Evolutionary conservation across 1,284 basidiomycete genomes (phyloP).

Genomic region (Ceratobasidium papillatum): DNA sequence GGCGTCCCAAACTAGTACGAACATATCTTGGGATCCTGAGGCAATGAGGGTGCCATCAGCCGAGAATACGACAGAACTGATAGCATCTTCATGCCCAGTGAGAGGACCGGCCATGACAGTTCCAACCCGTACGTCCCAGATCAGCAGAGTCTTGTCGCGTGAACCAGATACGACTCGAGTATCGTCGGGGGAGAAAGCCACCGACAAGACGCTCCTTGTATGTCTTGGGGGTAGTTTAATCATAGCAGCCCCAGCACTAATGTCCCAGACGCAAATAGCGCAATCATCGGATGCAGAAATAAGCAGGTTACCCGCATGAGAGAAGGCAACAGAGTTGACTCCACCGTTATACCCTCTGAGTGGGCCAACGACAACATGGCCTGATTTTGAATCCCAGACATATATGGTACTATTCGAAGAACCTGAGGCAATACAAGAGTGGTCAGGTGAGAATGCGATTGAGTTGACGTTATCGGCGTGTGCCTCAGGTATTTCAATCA

Average conservation of each 20-base stretch:
- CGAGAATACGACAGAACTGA: slow-evolving; percentile 22
- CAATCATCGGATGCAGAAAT: slow-evolving; percentile 21
- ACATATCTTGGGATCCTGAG: slow-evolving; percentile 10
- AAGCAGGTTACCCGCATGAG: slow-evolving; percentile 22
- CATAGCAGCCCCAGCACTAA: background rate
- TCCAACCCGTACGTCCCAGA: slow-evolving; percentile 1
- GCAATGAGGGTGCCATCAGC: slow-evolving; percentile 18
- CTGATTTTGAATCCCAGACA: background rate
- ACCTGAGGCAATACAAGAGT: background rate
- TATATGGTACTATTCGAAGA: slow-evolving; percentile 17
- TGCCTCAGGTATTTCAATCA: background rate
- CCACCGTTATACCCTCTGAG: background rate
- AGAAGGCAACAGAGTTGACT: slow-evolving; percentile 20
- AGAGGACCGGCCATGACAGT: background rate
- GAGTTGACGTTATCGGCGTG: slow-evolving; percentile 1
- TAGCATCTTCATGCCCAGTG: background rate
- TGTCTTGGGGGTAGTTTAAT: background rate
- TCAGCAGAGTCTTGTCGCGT: background rate
- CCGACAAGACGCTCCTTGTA: background rate
- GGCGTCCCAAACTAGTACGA: slow-evolving; percentile 23
- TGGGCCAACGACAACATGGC: background rate
- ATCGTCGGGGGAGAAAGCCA: slow-evolving; percentile 26
- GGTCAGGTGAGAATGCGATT: slow-evolving; percentile 26
- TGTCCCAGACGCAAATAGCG: slow-evolving; percentile 34
- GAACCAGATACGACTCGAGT: slow-evolving; percentile 18